phyloP scores from a whole-genome alignment of 805 yeast genomes.

The Ogataea trehaloabstinens region DNA sequence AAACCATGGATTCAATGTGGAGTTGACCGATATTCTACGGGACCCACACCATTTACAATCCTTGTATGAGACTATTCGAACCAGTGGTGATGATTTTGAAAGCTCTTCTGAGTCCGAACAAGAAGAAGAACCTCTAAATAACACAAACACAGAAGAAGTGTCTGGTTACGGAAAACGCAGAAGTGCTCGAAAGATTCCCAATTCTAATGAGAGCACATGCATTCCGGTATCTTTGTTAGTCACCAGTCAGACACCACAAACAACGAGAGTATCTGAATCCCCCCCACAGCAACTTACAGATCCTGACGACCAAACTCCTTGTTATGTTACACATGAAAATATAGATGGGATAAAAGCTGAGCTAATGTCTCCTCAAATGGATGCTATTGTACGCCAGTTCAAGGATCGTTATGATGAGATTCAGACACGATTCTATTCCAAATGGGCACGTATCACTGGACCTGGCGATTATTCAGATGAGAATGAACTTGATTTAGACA shows the following conservation, averaged over 20 bases:
- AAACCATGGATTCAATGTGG: slow-evolving; percentile 21
- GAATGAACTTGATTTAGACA: slow-evolving; percentile 1
- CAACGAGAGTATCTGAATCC: not conserved
- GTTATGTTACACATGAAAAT: slow-evolving; percentile 23
- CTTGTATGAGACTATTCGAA: not conserved
- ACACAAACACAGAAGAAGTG: not conserved
- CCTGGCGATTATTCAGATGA: slow-evolving; percentile 2
- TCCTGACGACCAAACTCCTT: slow-evolving; percentile 8
- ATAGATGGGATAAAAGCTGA: slow-evolving; percentile 13
- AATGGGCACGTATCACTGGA: slow-evolving; percentile 20
- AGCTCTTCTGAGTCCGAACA: not conserved
- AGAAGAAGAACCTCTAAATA: not conserved
- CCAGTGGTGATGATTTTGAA: not conserved
- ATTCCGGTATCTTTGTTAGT: slow-evolving; percentile 2
- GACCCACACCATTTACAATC: not conserved
- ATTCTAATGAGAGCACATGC: slow-evolving; percentile 1
- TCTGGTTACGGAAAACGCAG: not conserved
- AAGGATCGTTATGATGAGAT: slow-evolving; percentile 22
- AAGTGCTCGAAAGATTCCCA: slow-evolving; percentile 8
- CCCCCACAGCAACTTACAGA: slow-evolving; percentile 1
- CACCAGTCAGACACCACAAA: not conserved
- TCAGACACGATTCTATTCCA: slow-evolving; percentile 22
- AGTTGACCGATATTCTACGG: slow-evolving; percentile 4
- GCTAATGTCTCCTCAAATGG: slow-evolving; percentile 12
- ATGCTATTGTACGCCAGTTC: slow-evolving; percentile 15